phyloP scores from a whole-genome alignment of 148 eudicot genomes.

The Vaccinium myrtillus region DNA sequence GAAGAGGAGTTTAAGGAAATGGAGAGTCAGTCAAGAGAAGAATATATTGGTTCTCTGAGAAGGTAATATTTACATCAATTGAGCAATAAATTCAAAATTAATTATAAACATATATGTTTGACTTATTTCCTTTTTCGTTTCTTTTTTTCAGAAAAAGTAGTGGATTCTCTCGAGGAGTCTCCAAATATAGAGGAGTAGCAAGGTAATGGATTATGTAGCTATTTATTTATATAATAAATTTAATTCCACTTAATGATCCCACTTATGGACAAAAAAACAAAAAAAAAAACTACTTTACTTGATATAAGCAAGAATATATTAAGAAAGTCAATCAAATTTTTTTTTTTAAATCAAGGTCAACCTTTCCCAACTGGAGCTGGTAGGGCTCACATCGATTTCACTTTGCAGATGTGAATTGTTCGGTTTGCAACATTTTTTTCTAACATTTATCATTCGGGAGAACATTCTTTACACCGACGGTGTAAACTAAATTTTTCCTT shows the following conservation, averaged over 20 bases:
- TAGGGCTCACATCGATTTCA: background rate
- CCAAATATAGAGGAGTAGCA: constrained; percentile 92
- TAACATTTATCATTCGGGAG: background rate
- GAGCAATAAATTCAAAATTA: background rate
- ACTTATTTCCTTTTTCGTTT: background rate
- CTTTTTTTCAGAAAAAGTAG: constrained; percentile 67
- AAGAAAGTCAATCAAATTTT: background rate
- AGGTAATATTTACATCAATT: constrained; percentile 31
- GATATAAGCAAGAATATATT: background rate
- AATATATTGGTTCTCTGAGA: constrained; percentile 79
- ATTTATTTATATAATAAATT: too few species aligned
- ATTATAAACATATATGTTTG: background rate
- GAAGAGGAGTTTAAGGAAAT: constrained; percentile 66
- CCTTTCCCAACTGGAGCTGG: too few species aligned
- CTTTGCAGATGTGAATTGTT: background rate
- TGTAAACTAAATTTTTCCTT: too few species aligned
- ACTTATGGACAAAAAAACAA: too few species aligned
- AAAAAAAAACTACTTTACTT: too few species aligned
- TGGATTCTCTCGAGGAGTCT: constrained; percentile 90
- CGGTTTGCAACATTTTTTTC: background rate
- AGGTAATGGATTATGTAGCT: constrained; percentile 44
- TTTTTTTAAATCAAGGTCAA: background rate
- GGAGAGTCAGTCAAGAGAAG: constrained; percentile 71
- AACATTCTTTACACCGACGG: too few species aligned
- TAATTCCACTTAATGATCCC: too few species aligned